Conservation (phyloP, 805 yeast genomes). For the Candida takata region DNA sequence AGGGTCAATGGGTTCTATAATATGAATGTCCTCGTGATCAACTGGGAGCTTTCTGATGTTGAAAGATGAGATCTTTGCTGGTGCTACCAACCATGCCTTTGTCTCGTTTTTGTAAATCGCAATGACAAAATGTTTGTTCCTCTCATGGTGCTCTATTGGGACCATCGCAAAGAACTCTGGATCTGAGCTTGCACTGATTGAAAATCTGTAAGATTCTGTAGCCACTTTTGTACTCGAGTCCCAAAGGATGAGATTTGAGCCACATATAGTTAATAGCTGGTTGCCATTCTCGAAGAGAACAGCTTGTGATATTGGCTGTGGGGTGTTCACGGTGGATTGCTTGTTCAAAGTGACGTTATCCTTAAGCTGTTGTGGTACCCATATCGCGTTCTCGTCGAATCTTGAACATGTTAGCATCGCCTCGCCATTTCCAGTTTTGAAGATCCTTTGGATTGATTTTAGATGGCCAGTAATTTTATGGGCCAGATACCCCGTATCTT, state of each 20-base stretch:
- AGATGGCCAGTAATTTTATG: conserved; percentile 79
- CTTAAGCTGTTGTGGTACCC: conserved; percentile 40
- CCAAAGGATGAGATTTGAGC: conserved; percentile 50
- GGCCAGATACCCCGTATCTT: conserved; percentile 26
- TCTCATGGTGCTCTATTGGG: conserved; percentile 27
- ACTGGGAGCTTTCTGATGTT: conserved; percentile 34
- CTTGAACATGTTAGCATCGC: conserved; percentile 53
- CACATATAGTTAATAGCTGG: conserved; percentile 38
- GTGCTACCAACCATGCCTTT: conserved; percentile 34
- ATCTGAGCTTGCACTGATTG: conserved; percentile 7
- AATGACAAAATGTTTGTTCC: conserved; percentile 38
- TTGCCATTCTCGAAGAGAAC: conserved; percentile 43
- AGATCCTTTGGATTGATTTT: conserved; percentile 63
- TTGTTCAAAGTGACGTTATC: conserved; percentile 30
- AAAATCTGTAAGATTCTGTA: conserved; percentile 14
- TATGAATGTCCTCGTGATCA: conserved; percentile 30
- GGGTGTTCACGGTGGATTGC: conserved; percentile 37
- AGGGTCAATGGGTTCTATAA: conserved; percentile 60
- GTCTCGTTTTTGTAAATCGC: conserved; percentile 39
- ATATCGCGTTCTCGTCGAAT: conserved; percentile 54
- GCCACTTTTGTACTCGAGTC: conserved; percentile 37
- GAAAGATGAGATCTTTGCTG: conserved; percentile 24
- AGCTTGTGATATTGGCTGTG: conserved; percentile 40
- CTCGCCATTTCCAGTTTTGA: conserved; percentile 61
- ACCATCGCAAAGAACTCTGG: conserved; percentile 29